Percentiles rank a stretch among this genome's conserved stretches.
phyloP scores from a whole-genome alignment of 148 eudicot species.

The Chenopodium suecicum region DNA sequence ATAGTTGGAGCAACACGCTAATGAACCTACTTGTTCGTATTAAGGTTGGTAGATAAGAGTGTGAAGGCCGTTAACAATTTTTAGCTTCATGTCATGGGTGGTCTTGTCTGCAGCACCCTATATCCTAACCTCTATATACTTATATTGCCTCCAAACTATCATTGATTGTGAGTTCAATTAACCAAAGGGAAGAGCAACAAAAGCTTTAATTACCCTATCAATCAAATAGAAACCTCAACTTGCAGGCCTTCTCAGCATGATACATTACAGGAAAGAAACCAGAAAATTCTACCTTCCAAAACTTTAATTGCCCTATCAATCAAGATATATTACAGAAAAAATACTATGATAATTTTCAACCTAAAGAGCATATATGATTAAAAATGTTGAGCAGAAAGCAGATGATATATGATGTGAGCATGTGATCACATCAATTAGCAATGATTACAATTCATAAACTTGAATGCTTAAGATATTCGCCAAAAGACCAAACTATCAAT shows the following conservation, averaged over 20 bases:
- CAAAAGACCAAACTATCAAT: not conserved
- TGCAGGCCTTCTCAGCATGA: too few relatives aligned
- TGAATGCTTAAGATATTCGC: slow-evolving; percentile 1
- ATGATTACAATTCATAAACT: slow-evolving; percentile 11
- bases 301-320: not conserved
- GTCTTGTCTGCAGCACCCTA: not conserved
- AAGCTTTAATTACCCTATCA: not conserved
- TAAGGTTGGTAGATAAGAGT: not conserved
- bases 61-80: not conserved
- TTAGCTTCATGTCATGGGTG: not conserved
- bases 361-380: not conserved
- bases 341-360: not conserved
- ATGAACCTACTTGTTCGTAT: not conserved
- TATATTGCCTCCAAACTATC: not conserved
- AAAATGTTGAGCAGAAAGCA: not conserved
- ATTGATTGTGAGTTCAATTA: too few relatives aligned
- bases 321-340: not conserved
- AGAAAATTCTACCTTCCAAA: not conserved
- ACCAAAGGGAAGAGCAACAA: not conserved
- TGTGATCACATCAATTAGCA: not conserved
- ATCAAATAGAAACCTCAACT: too few relatives aligned
- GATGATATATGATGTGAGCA: not conserved
- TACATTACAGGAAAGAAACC: not conserved
- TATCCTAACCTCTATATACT: not conserved
- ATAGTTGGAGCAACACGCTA: not conserved